phyloP scores from a whole-genome alignment of 371 early-diverging fungal genomes.

The Coemansia sp. region DNA sequence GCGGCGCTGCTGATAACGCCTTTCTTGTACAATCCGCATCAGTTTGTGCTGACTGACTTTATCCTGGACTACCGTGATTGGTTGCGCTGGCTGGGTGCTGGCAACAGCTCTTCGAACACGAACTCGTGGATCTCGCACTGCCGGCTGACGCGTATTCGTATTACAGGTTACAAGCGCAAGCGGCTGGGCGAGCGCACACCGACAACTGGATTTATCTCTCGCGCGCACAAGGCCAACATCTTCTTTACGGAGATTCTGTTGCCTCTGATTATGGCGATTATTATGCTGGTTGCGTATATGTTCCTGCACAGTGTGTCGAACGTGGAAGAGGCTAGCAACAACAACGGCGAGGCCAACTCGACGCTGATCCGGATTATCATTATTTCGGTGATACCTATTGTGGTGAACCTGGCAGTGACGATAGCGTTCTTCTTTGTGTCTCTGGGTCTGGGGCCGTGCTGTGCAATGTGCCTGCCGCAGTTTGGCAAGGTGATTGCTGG shows the following conservation, averaged over 20 bases:
- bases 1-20: constrained; percentile 72
- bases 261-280: constrained; percentile 65
- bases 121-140: constrained; percentile 83
- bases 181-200: constrained; percentile 58
- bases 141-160: constrained; percentile 66
- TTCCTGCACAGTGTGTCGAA: constrained; percentile 58
- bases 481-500: constrained; percentile 74
- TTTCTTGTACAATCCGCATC: constrained; percentile 82
- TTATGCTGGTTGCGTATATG: constrained; percentile 63
- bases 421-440: constrained; percentile 71
- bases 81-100: constrained; percentile 78
- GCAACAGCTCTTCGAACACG: constrained; percentile 68
- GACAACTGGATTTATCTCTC: constrained; percentile 64
- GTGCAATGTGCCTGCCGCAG: constrained; percentile 61
- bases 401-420: constrained; percentile 69
- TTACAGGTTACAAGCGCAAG: constrained; percentile 80
- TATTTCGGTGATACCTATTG: constrained; percentile 70
- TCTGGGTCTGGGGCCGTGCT: constrained; percentile 65
- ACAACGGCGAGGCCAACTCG: constrained; percentile 35
- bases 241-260: constrained; percentile 72
- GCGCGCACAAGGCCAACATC: constrained; percentile 66
- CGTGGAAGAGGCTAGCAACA: constrained; percentile 15
- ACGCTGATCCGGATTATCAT: constrained; percentile 60
- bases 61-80: constrained; percentile 78
- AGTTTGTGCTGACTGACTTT: constrained; percentile 73